phyloP scores from a whole-genome alignment of 371 early-diverging fungal species.

The Mortierella polycephala region DNA sequence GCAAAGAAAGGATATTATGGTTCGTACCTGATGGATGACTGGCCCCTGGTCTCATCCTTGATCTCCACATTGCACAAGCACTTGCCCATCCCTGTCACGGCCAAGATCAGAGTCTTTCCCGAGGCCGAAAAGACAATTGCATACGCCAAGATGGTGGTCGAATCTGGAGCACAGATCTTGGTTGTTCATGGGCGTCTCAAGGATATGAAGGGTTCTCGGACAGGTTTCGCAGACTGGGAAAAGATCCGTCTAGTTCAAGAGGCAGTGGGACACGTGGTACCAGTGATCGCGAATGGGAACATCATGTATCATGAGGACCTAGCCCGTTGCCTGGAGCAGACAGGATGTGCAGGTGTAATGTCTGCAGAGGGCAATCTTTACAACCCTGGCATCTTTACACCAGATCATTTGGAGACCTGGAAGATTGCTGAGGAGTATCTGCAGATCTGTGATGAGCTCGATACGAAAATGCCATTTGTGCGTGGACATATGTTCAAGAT shows the following conservation, averaged over 20 bases:
- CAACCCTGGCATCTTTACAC: constrained; percentile 89
- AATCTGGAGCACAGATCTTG: constrained; percentile 92
- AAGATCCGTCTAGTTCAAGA: constrained; percentile 95
- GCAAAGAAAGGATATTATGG: constrained; percentile 97
- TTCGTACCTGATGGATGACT: constrained; percentile 96
- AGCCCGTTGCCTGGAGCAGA: constrained; percentile 86
- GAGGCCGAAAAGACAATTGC: constrained; percentile 92
- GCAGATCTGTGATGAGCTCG: constrained; percentile 73
- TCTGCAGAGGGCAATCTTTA: constrained; percentile 92
- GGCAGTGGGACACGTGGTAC: constrained; percentile 74
- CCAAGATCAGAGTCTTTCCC: constrained; percentile 97
- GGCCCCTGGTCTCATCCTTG: constrained; percentile 82
- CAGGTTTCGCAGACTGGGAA: constrained; percentile 98
- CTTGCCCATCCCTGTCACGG: constrained; percentile 95
- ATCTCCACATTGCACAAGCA: constrained; percentile 82
- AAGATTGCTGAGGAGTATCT: constrained; percentile 89
- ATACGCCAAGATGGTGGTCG: constrained; percentile 98
- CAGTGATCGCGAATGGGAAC: constrained; percentile 99
- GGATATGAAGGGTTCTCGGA: constrained; percentile 97
- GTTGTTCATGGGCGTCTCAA: constrained; percentile 97
- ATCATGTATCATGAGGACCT: constrained; percentile 94
- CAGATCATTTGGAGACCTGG: constrained; percentile 74
- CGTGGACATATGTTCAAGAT: constrained; percentile 95
- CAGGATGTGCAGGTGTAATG: constrained; percentile 98
- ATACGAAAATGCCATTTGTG: constrained; percentile 71